Evolutionary conservation across 805 yeast genomes (phyloP).

Genomic region (Spathaspora boniae): DNA sequence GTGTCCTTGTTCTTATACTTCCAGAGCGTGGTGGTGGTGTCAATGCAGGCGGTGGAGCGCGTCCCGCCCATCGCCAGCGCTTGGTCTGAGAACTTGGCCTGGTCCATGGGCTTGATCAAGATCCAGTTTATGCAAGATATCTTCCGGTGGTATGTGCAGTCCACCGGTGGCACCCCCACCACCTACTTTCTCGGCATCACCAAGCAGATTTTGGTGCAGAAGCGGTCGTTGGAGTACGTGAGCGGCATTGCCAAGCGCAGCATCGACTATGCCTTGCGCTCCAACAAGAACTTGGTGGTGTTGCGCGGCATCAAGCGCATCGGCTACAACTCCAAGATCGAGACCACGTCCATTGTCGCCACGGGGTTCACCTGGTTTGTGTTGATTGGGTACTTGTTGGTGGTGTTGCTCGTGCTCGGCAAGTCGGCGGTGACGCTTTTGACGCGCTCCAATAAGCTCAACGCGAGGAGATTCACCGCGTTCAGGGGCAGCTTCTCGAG

Average conservation of each 20-base stretch:
- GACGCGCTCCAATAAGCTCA: constrained; percentile 47
- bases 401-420: constrained; percentile 53
- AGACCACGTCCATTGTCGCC: constrained; percentile 75
- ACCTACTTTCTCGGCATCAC: constrained; percentile 60
- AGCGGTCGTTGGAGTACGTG: constrained; percentile 43
- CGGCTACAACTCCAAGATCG: constrained; percentile 74
- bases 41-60: constrained; percentile 80
- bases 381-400: constrained; percentile 68
- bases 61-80: constrained; percentile 91
- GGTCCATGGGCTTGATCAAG: constrained; percentile 92
- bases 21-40: constrained; percentile 80
- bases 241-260: constrained; percentile 25
- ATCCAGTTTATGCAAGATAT: constrained; percentile 79
- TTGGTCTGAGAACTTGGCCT: constrained; percentile 88
- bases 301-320: constrained; percentile 85
- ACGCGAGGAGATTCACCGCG: constrained; percentile 42
- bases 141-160: constrained; percentile 78
- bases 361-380: constrained; percentile 88
- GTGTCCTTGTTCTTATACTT: constrained; percentile 81
- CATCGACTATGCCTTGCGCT: constrained; percentile 38
- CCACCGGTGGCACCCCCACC: constrained; percentile 86
- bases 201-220: constrained; percentile 69
- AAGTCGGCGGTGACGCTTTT: constrained; percentile 50
- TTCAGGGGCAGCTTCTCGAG: constrained; percentile 55
- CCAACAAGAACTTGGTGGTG: constrained; percentile 59